These are phyloP conservation scores for Candida gorgasii DNA, from an alignment of 805 yeast species.

Conservation along the genomic window DNA sequence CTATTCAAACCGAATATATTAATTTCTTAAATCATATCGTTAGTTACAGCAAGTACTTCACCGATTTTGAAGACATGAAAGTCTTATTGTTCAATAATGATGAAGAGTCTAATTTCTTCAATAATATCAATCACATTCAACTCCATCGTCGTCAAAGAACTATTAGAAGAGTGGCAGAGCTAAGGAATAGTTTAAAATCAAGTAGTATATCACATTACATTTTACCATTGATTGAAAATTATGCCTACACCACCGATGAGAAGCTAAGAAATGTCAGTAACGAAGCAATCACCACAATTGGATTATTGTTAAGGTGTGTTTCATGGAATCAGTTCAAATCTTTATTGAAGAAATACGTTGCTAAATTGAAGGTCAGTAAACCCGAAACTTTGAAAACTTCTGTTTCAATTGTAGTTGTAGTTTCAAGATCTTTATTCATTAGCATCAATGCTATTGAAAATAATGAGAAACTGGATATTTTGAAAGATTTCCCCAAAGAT, in stretches of 20 bases:
- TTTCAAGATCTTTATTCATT: constrained; percentile 51
- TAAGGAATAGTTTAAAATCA: constrained; percentile 48
- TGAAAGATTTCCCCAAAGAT: constrained; percentile 28
- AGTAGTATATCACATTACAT: constrained; percentile 73
- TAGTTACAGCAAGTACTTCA: constrained; percentile 37
- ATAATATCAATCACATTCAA: constrained; percentile 80
- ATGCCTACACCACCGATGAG: constrained; percentile 59
- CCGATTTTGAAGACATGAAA: constrained; percentile 66
- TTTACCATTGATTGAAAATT: constrained; percentile 83
- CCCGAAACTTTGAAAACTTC: constrained; percentile 53
- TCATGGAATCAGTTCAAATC: constrained; percentile 84
- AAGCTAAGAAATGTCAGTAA: constrained; percentile 60
- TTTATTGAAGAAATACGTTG: constrained; percentile 65
- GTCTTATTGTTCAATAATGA: constrained; percentile 58
- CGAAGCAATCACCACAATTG: constrained; percentile 66
- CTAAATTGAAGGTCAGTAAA: constrained; percentile 38
- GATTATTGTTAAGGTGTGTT: constrained; percentile 54
- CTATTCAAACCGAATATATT: constrained; percentile 71
- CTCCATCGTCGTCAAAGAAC: constrained; percentile 85
- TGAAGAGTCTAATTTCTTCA: constrained; percentile 80
- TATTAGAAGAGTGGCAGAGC: constrained; percentile 58
- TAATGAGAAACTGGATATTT: constrained; percentile 16
- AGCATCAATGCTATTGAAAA: constrained; percentile 19
- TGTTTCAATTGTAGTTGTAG: constrained; percentile 57
- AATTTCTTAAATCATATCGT: constrained; percentile 66